Base-by-base conservation (phyloP, 2,329 filamentous ascomycete genomes). In the Sporothrix dimorphospora region DNA sequence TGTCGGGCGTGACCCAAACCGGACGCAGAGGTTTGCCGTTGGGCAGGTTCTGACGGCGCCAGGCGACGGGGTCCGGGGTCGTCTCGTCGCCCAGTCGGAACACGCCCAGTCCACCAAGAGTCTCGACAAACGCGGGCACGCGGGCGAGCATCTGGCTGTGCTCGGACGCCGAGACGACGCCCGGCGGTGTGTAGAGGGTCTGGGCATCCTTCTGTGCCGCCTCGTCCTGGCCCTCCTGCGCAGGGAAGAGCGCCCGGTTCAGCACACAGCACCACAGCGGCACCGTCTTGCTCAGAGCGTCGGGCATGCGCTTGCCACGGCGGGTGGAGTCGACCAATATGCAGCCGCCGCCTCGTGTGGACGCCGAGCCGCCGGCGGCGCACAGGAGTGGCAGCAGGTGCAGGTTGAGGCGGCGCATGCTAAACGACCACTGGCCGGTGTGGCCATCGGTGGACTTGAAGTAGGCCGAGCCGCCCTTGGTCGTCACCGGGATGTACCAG, bases 361-460 rank as follows among this genome's bases (percentile, higher is more conserved):
- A n/a, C n/a, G n/a, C n/a, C n/a, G n/a, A n/a, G n/a, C n/a, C n/a
- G n/a, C n/a, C n/a, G n/a, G n/a, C n/a, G n/a, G n/a, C n/a, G n/a
- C n/a, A n/a, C 71, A 95, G 86, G 53, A 94, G 78, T 45, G 90
- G 86, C 67, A 98, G 80, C 19, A 98, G 79, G 75, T 97, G 92
- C 77, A 97, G 79, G 79, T 99, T 99, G 78, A 98, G 82, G 75
- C 96, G 86, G 74, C 96, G 85, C 27, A 91, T 87, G 81, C 93
- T 97, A 79, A 98, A 97, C 74, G 90, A 88, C 96, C 96, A 99
- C 78, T 97, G 90, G 9, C 93, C 91, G 69, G 90, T 90, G 80
- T 99, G 96, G 0, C 96, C 96, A 82, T 99, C 96, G 1, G 96
- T 99, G 81, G 93, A 97, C 85, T 99, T 99, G 83, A 98, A 99